Percentiles rank a stretch among this genome's conserved stretches.
These are phyloP conservation scores for Lumnitzera racemosa DNA, from an alignment of 345 rosid species.

Conservation along the genomic window DNA sequence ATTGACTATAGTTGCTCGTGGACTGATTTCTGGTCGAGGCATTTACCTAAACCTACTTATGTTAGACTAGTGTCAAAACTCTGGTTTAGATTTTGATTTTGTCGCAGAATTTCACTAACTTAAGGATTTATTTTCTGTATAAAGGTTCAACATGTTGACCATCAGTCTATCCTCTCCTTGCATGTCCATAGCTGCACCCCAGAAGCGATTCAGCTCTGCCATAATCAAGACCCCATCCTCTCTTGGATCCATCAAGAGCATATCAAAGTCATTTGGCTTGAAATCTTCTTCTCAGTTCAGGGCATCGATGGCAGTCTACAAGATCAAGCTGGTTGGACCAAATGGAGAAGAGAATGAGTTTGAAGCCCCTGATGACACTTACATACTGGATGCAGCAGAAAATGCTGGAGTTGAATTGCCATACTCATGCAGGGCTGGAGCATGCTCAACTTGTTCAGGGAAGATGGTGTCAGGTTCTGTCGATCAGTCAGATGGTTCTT, in stretches of 20 bases:
- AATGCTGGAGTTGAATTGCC: conserved; percentile 77
- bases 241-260: conserved; percentile 39
- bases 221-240: conserved; percentile 24
- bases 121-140: conserved; percentile 13
- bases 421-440: conserved; percentile 94
- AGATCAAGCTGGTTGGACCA: conserved; percentile 73
- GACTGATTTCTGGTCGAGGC: no score
- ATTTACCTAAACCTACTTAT: no score
- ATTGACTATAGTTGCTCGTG: no score
- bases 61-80: no score
- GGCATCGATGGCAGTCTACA: conserved; percentile 59
- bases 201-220: conserved; percentile 21
- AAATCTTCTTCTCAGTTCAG: conserved; percentile 44
- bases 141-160: conserved; percentile 36
- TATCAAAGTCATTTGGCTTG: conserved; percentile 54
- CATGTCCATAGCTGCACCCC: conserved; percentile 36
- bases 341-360: conserved; percentile 58
- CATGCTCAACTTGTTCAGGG: conserved; percentile 89
- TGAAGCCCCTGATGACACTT: conserved; percentile 52
- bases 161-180: conserved; percentile 34
- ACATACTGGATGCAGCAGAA: conserved; percentile 86
- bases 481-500: conserved; percentile 81
- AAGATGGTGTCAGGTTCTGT: conserved; percentile 52
- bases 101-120: not conserved
- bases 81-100: no score